These are phyloP conservation scores for Phytophthora tubulina DNA, from an alignment of 352 stramenopile genomes.

Conservation along the genomic window DNA sequence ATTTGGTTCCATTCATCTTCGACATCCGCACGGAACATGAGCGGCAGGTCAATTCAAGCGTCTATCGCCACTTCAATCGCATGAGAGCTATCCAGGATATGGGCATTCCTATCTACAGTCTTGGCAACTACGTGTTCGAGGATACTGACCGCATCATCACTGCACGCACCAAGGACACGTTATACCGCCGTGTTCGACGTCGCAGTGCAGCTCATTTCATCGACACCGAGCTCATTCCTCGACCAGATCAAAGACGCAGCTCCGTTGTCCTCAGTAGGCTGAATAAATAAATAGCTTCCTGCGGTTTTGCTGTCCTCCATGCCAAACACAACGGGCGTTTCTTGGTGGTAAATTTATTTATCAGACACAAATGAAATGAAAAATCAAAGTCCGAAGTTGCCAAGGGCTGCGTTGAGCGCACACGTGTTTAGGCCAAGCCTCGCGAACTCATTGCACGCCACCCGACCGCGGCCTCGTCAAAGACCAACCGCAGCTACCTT, in stretches of 20 bases:
- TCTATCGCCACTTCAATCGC: conserved; percentile 76
- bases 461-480: conserved; percentile 39
- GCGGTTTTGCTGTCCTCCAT: conserved; percentile 7
- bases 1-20: conserved; percentile 74
- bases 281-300: conserved; percentile 9
- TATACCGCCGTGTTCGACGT: conserved; percentile 62
- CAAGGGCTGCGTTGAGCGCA: conserved; percentile 36
- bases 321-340: conserved; percentile 7
- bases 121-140: conserved; percentile 58
- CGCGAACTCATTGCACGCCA: conserved; percentile 22
- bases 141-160: conserved; percentile 64
- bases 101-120: conserved; percentile 81
- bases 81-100: conserved; percentile 77
- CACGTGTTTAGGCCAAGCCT: conserved; percentile 33
- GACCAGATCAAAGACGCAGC: conserved; percentile 30
- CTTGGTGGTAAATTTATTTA: conserved; percentile 61
- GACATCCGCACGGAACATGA: conserved; percentile 62
- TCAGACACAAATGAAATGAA: conserved; percentile 68
- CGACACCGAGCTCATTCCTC: conserved; percentile 68
- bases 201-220: conserved; percentile 68
- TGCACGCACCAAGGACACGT: conserved; percentile 49
- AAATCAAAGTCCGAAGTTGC: conserved; percentile 56
- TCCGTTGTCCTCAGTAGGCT: conserved; percentile 26
- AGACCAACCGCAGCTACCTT: conserved; percentile 38
- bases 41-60: conserved; percentile 68